Evolutionary conservation across 106 monocot genomes (phyloP).

Genomic region (Agapanthus africanus): DNA sequence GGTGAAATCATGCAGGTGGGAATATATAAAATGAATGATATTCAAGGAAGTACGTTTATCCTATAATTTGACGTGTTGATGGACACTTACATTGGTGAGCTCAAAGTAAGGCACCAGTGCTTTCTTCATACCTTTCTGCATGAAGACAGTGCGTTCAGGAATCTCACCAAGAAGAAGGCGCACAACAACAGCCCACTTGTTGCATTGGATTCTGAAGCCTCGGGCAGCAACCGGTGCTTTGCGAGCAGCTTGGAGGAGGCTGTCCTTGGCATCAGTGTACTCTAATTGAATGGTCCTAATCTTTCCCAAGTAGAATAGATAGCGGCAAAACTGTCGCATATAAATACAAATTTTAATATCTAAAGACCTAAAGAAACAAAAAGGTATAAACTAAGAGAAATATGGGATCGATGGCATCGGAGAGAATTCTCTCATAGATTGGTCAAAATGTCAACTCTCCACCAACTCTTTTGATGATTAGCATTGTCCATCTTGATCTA

Average conservation of each 20-base stretch:
- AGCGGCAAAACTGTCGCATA: slow-evolving; percentile 67
- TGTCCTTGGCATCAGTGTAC: slow-evolving; percentile 95
- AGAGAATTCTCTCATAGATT: too few species aligned
- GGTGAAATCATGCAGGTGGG: too few species aligned
- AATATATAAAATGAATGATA: too few species aligned
- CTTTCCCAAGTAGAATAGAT: slow-evolving; percentile 92
- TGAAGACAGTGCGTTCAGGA: slow-evolving; percentile 93
- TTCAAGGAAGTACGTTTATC: too few species aligned
- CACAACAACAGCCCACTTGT: slow-evolving; percentile 94
- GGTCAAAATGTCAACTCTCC: too few species aligned
- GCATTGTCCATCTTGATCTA: too few species aligned
- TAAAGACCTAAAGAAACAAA: not conserved
- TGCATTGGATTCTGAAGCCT: slow-evolving; percentile 89
- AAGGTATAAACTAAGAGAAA: not conserved
- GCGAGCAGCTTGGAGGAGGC: slow-evolving; percentile 86
- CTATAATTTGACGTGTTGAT: too few species aligned
- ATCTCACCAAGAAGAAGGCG: slow-evolving; percentile 92
- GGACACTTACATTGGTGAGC: slow-evolving; percentile 73
- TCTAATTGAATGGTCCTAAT: slow-evolving; percentile 97
- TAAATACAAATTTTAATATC: not conserved
- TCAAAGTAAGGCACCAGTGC: slow-evolving; percentile 90
- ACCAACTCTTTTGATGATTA: too few species aligned
- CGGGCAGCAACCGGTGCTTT: slow-evolving; percentile 83
- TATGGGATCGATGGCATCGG: too few species aligned
- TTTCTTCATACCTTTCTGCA: slow-evolving; percentile 98